Percentiles rank a stretch among this genome's conserved stretches.
These are phyloP conservation scores for Orbilia ellipsospora DNA, from an alignment of 2,329 filamentous ascomycete species.

Conservation along the genomic window DNA sequence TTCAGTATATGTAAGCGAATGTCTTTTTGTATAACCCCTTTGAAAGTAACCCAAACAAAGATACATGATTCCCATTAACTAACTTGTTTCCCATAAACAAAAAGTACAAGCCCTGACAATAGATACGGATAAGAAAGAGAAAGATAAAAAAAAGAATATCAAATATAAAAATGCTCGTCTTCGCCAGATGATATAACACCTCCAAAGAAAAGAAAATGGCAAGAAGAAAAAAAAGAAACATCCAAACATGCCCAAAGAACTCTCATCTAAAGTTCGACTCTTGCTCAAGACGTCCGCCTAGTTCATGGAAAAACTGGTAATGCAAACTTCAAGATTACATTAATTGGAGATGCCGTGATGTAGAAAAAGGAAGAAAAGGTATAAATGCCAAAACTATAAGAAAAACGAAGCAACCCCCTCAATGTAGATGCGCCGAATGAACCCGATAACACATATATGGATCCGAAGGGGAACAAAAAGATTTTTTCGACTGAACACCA, in stretches of 20 bases:
- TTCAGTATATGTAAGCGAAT: conserved; percentile 43
- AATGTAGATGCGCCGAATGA: conserved; percentile 55
- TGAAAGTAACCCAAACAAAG: conserved; percentile 49
- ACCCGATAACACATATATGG: conserved; percentile 56
- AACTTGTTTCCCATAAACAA: conserved; percentile 54
- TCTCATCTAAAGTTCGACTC: conserved; percentile 55
- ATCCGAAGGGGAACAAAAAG: conserved; percentile 54
- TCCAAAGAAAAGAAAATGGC: conserved; percentile 47
- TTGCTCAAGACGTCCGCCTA: conserved; percentile 48
- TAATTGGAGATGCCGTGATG: conserved; percentile 55
- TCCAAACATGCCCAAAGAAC: conserved; percentile 55
- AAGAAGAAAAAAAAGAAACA: conserved; percentile 51
- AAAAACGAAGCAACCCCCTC: conserved; percentile 54
- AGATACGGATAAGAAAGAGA: conserved; percentile 15
- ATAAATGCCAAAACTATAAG: conserved; percentile 42
- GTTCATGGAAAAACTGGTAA: conserved; percentile 47
- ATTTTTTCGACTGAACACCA: conserved; percentile 55
- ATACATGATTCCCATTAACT: conserved; percentile 53
- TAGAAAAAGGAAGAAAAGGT: conserved; percentile 46
- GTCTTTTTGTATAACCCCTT: conserved; percentile 47
- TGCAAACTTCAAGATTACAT: conserved; percentile 56
- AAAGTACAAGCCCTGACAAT: conserved; percentile 49
- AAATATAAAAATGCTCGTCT: conserved; percentile 45
- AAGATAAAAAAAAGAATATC: conserved; percentile 23
- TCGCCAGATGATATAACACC: conserved; percentile 54